phyloP scores from a whole-genome alignment of 805 yeast genomes.

The Peterozyma toletana region DNA sequence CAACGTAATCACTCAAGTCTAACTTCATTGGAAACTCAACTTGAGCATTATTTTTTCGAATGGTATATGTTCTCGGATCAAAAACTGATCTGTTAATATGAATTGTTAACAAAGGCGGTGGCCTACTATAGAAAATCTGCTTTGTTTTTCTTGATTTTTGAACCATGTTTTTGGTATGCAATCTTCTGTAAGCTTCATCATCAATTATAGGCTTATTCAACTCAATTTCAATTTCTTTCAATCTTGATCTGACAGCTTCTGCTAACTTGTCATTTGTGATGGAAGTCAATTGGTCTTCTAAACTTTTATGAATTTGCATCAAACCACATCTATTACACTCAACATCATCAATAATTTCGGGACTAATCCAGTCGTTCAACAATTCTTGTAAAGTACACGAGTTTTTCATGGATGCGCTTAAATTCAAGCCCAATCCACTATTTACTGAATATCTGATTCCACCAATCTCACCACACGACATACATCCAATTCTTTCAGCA shows the following conservation, averaged over 20 bases:
- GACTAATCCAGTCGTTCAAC: constrained; percentile 59
- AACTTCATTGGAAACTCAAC: constrained; percentile 70
- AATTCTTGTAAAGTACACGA: constrained; percentile 42
- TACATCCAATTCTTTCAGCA: constrained; percentile 87
- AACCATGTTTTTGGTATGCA: constrained; percentile 70
- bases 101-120: constrained; percentile 75
- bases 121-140: constrained; percentile 72
- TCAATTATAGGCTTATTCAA: constrained; percentile 62
- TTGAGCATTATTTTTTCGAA: constrained; percentile 75
- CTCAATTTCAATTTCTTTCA: constrained; percentile 42
- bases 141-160: constrained; percentile 76
- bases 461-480: constrained; percentile 88
- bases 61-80: constrained; percentile 77
- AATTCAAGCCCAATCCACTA: constrained; percentile 65
- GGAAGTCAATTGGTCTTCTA: constrained; percentile 28
- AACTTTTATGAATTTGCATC: constrained; percentile 45
- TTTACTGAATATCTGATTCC: constrained; percentile 80
- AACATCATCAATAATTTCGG: constrained; percentile 88
- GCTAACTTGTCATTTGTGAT: constrained; percentile 20
- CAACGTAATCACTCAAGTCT: constrained; percentile 63
- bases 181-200: constrained; percentile 68
- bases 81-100: constrained; percentile 93
- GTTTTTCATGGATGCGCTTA: constrained; percentile 43
- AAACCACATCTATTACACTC: constrained; percentile 93
- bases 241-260: constrained; percentile 32